Evolutionary conservation across 441 rosid species (phyloP).

Genomic region (Pelargonium fulgidum): DNA sequence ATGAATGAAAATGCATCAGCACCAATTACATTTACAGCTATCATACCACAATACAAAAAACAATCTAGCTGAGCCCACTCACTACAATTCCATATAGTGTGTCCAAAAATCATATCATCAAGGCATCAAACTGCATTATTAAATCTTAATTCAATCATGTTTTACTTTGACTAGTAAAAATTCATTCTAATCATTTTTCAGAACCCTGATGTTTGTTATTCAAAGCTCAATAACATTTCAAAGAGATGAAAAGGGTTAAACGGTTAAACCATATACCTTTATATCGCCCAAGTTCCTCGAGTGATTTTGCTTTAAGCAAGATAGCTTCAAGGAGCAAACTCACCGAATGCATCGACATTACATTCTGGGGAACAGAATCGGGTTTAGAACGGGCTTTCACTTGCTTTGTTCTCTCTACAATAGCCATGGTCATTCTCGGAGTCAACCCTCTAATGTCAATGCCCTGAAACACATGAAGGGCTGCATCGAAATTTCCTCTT

Average conservation of each 20-base stretch:
- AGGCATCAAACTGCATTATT: not conserved
- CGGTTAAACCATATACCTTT: slow-evolving; percentile 52
- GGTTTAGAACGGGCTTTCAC: slow-evolving; percentile 49
- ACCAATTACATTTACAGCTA: slow-evolving; percentile 8
- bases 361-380: slow-evolving; percentile 35
- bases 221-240: not conserved
- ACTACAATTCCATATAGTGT: slow-evolving; percentile 1
- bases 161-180: not conserved
- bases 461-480: slow-evolving; percentile 90
- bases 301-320: slow-evolving; percentile 74
- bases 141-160: not conserved
- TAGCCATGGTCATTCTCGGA: slow-evolving; percentile 64
- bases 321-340: slow-evolving; percentile 83
- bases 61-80: not conserved
- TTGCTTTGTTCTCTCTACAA: slow-evolving; percentile 48
- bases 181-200: not conserved
- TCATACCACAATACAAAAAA: not conserved
- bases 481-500: slow-evolving; percentile 88
- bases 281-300: slow-evolving; percentile 54
- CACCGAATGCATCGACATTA: slow-evolving; percentile 84
- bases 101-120: not conserved
- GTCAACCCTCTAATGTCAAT: slow-evolving; percentile 60
- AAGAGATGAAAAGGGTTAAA: not conserved
- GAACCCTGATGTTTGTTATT: not conserved
- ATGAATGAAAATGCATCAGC: slow-evolving; percentile 27